Evolutionary conservation across 306 rosid species (phyloP).

Genomic region (Pterocarpus santalinus): DNA sequence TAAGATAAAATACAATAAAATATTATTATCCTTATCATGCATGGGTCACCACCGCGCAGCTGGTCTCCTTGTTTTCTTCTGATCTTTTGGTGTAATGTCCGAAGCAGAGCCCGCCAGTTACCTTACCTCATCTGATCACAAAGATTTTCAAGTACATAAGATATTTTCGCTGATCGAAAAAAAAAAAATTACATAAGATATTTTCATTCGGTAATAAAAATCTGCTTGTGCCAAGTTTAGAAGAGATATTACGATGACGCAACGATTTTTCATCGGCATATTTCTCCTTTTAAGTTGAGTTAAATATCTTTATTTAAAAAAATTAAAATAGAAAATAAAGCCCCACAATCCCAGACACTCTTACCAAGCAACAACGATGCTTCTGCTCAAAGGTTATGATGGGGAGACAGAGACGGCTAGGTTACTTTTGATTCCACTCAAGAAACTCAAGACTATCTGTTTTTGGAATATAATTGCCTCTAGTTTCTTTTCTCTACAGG

Average conservation of each 20-base stretch:
- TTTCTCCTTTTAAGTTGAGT: constrained; percentile 10
- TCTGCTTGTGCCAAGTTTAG: background rate
- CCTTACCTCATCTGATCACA: background rate
- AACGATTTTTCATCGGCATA: background rate
- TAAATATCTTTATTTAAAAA: background rate
- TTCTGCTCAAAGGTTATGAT: constrained; percentile 16
- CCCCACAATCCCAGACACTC: background rate
- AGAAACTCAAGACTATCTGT: background rate
- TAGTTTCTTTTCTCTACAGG: background rate
- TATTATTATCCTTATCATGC: background rate
- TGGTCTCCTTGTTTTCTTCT: background rate
- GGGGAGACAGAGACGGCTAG: background rate
- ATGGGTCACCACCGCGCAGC: background rate
- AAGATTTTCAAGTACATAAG: background rate
- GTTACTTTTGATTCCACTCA: constrained; percentile 3
- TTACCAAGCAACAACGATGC: constrained; percentile 21
- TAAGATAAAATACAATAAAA: too few relatives aligned
- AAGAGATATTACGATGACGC: background rate
- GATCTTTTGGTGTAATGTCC: background rate
- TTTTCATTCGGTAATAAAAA: background rate
- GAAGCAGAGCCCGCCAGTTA: background rate
- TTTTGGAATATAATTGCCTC: background rate
- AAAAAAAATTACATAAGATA: background rate
- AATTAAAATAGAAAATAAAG: background rate
- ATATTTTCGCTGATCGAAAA: too few relatives aligned